A percentile compares a stretch with the other conserved stretches of the same genome.
Evolutionary conservation across 257 asterid genomes (phyloP).

Genomic region (Primulina huaijiensis): DNA sequence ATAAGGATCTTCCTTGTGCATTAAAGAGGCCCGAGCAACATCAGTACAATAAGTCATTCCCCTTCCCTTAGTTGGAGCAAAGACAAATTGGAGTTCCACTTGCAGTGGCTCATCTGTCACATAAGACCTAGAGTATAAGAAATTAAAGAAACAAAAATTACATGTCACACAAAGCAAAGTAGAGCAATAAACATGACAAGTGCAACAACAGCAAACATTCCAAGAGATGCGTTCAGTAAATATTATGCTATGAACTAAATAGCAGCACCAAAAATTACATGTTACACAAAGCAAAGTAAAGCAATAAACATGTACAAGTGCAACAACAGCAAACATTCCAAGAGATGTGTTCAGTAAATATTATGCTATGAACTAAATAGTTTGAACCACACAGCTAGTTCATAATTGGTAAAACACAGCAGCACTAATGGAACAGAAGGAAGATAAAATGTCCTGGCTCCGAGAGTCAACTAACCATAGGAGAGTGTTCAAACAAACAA

Average conservation of each 20-base stretch:
- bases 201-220: background rate
- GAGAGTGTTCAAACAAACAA: slow-evolving; percentile 11
- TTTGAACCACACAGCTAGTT: background rate
- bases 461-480: slow-evolving; percentile 7
- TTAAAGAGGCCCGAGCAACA: slow-evolving; percentile 63
- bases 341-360: slow-evolving; percentile 8
- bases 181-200: slow-evolving; percentile 14
- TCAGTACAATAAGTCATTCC: slow-evolving; percentile 59
- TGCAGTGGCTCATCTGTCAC: slow-evolving; percentile 68
- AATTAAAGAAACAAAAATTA: slow-evolving; percentile 36
- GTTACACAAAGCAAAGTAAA: too few relatives aligned
- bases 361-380: background rate
- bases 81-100: slow-evolving; percentile 43
- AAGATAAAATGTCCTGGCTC: background rate
- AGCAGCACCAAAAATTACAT: too few relatives aligned
- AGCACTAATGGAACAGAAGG: slow-evolving; percentile 1
- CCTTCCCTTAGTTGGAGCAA: slow-evolving; percentile 66
- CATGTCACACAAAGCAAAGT: slow-evolving; percentile 24
- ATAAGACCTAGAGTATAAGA: slow-evolving; percentile 68
- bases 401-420: slow-evolving; percentile 15
- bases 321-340: background rate
- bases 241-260: too few relatives aligned
- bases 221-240: too few relatives aligned
- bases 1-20: slow-evolving; percentile 84
- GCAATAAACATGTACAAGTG: too few relatives aligned